Conservation (phyloP, 2,329 filamentous ascomycete species). For the Phyllosticta paracitricarpa region DNA sequence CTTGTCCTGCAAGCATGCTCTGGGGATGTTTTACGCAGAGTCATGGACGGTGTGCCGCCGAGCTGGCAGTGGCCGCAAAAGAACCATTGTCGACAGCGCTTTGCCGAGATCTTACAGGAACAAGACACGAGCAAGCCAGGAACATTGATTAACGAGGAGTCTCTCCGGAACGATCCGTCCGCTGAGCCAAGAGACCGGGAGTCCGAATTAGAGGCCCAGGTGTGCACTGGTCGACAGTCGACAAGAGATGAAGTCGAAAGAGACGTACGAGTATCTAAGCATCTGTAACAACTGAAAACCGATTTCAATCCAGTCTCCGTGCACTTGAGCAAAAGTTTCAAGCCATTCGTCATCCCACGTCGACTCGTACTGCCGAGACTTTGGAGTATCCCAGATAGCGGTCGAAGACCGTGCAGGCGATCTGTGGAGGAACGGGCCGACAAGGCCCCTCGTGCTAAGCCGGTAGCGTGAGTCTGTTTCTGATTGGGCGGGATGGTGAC, state of each 20-base stretch:
- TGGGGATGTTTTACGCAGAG: background rate
- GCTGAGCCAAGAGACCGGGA: background rate
- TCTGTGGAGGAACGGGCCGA: background rate
- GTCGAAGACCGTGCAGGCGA: background rate
- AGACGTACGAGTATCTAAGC: background rate
- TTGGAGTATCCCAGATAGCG: background rate
- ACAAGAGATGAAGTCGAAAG: background rate
- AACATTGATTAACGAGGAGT: background rate
- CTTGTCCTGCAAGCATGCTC: background rate
- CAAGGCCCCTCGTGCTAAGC: background rate
- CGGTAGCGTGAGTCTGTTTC: background rate
- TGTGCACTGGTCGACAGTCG: background rate
- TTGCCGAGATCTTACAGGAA: background rate
- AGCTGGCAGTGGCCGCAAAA: background rate
- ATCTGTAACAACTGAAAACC: background rate
- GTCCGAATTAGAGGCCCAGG: background rate
- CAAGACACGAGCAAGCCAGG: background rate
- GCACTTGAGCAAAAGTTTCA: background rate
- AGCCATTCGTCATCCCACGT: background rate
- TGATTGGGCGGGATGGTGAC: background rate
- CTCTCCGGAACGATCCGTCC: background rate
- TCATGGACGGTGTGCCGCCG: background rate
- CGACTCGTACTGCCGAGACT: background rate
- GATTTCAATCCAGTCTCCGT: background rate
- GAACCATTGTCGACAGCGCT: background rate